Percentiles rank a stretch among this genome's conserved stretches.
Conservation (phyloP, 1,284 basidiomycete genomes). For the Naganishia sp. region DNA sequence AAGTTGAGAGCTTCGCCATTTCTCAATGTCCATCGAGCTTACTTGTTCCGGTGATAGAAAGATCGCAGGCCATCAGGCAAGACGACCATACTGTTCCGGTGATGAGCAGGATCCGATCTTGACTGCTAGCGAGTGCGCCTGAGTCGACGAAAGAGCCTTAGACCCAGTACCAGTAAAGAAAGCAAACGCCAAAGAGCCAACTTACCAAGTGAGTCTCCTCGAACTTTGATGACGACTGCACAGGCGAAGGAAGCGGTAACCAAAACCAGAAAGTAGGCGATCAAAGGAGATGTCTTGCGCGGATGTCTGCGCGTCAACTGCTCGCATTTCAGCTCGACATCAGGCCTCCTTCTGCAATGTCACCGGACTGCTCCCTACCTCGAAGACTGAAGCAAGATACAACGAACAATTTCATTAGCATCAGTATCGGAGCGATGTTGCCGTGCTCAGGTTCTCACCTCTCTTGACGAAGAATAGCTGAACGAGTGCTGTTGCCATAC, state of each 20-base stretch:
- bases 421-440: too few species aligned
- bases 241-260: constrained; percentile 11
- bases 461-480: constrained; percentile 23
- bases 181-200: too few species aligned
- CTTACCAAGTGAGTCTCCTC: constrained; percentile 22
- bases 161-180: background rate
- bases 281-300: background rate
- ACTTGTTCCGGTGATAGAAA: constrained; percentile 22
- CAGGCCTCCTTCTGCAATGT: background rate
- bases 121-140: constrained; percentile 15
- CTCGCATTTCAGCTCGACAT: background rate
- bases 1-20: background rate
- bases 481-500: constrained; percentile 12
- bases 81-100: constrained; percentile 19
- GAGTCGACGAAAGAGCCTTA: background rate
- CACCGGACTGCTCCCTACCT: background rate
- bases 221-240: constrained; percentile 22
- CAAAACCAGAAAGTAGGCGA: background rate
- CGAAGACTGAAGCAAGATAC: background rate
- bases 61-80: constrained; percentile 23
- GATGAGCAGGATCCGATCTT: constrained; percentile 8
- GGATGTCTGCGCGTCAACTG: constrained; percentile 11
- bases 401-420: too few species aligned
- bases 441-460: background rate
- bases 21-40: background rate